Evolutionary conservation across 2,329 filamentous ascomycete species (phyloP).

Genomic region (Aureobasidium sp.): DNA sequence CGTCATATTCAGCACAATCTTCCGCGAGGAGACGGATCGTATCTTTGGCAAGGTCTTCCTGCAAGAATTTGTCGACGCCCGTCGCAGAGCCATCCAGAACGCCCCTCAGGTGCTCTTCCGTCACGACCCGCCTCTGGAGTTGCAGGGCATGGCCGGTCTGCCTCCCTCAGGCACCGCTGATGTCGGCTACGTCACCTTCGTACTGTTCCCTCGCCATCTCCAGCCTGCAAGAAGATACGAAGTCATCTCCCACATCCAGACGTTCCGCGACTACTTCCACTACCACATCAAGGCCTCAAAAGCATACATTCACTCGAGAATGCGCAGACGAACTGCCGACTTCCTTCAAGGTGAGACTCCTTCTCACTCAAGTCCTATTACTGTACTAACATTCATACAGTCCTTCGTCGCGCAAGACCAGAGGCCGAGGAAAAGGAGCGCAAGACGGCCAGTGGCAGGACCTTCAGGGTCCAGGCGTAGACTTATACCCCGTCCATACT

Average conservation of each 20-base stretch:
- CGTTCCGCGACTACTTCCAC: slow-evolving; percentile 99
- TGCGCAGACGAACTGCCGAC: slow-evolving; percentile 94
- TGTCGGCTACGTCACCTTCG: slow-evolving; percentile 96
- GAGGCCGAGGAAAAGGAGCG: slow-evolving; percentile 96
- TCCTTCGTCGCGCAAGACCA: slow-evolving; percentile 89
- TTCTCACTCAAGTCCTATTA: not conserved
- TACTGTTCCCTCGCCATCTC: slow-evolving; percentile 91
- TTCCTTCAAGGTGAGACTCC: slow-evolving; percentile 77
- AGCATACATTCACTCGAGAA: slow-evolving; percentile 96
- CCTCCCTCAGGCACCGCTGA: slow-evolving; percentile 68
- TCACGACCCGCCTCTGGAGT: slow-evolving; percentile 85
- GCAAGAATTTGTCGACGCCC: slow-evolving; percentile 95
- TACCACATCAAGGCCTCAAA: slow-evolving; percentile 99
- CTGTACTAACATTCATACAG: slow-evolving; percentile 39
- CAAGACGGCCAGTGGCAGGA: slow-evolving; percentile 94
- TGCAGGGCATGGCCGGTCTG: slow-evolving; percentile 80
- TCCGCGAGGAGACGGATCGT: slow-evolving; percentile 93
- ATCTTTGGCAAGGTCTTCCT: slow-evolving; percentile 98
- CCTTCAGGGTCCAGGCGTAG: slow-evolving; percentile 60
- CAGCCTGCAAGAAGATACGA: slow-evolving; percentile 84
- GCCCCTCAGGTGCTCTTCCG: slow-evolving; percentile 95
- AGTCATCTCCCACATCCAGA: slow-evolving; percentile 98
- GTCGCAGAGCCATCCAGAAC: slow-evolving; percentile 92
- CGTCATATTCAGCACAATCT: slow-evolving; percentile 97
- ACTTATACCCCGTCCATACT: slow-evolving; percentile 6